Conservation (phyloP, 2,329 filamentous ascomycete species). For the Penicillium sp. region DNA sequence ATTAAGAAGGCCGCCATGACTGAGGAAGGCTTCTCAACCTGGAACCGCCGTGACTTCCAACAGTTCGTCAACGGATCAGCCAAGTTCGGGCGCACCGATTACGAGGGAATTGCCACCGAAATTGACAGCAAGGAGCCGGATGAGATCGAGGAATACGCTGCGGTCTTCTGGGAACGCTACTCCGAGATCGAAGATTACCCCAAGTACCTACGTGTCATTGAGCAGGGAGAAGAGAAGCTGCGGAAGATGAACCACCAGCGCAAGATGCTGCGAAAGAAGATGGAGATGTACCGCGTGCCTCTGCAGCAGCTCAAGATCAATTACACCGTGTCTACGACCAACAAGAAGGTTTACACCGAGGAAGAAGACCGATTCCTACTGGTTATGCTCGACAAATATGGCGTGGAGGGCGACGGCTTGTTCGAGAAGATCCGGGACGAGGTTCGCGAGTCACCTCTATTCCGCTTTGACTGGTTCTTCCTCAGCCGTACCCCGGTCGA, state of each 20-base stretch:
- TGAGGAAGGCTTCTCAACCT: slow-evolving; percentile 83
- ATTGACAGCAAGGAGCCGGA: slow-evolving; percentile 85
- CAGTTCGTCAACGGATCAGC: slow-evolving; percentile 96
- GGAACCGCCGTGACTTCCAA: slow-evolving; percentile 97
- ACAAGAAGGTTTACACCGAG: slow-evolving; percentile 99
- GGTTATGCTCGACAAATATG: slow-evolving; percentile 88
- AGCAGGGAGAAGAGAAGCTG: slow-evolving; percentile 87
- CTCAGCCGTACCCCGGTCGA: slow-evolving; percentile 91
- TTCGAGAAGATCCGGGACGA: slow-evolving; percentile 97
- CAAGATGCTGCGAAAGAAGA: slow-evolving; percentile 92
- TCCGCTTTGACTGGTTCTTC: slow-evolving; percentile 99
- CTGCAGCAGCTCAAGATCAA: slow-evolving; percentile 98
- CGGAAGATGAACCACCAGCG: slow-evolving; percentile 89
- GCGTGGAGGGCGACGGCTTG: slow-evolving; percentile 85
- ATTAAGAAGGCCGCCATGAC: slow-evolving; percentile 83
- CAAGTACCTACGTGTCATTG: slow-evolving; percentile 87
- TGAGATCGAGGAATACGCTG: slow-evolving; percentile 88
- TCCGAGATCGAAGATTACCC: slow-evolving; percentile 85
- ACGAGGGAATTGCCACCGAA: slow-evolving; percentile 81
- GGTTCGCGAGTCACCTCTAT: slow-evolving; percentile 89
- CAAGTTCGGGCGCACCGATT: slow-evolving; percentile 86
- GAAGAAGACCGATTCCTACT: slow-evolving; percentile 96
- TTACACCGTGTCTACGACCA: slow-evolving; percentile 97
- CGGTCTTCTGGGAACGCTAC: slow-evolving; percentile 96
- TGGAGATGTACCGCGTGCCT: slow-evolving; percentile 94